Conservation (phyloP, 306 rosid genomes). For the Pyrus pyrifolia region DNA sequence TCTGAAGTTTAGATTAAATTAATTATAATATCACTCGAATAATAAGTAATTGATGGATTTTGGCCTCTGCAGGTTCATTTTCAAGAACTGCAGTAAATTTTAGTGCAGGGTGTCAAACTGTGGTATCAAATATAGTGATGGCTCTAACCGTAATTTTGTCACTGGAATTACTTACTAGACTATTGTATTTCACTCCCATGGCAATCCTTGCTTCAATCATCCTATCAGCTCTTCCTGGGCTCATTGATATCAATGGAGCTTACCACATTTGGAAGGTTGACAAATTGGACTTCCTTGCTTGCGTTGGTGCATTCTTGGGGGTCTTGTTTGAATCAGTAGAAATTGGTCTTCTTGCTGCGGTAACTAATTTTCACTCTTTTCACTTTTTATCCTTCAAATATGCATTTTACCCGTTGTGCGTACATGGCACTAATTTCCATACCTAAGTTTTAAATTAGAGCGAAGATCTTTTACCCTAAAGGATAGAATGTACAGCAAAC, state of each 20-base stretch:
- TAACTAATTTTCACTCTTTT: slow-evolving; percentile 10
- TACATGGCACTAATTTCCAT: too few species aligned
- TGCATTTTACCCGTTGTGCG: too few species aligned
- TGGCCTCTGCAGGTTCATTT: slow-evolving; percentile 40
- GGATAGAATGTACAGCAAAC: too few species aligned
- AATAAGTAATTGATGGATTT: neutral
- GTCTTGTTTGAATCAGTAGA: slow-evolving; percentile 80
- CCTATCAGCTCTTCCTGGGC: slow-evolving; percentile 89
- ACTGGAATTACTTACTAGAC: slow-evolving; percentile 55
- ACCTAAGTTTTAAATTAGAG: too few species aligned
- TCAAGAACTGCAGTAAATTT: slow-evolving; percentile 50
- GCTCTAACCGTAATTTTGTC: slow-evolving; percentile 52
- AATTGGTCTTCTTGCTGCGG: slow-evolving; percentile 78
- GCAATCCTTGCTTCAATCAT: slow-evolving; percentile 80
- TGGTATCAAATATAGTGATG: slow-evolving; percentile 52
- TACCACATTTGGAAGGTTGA: slow-evolving; percentile 72
- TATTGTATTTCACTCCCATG: slow-evolving; percentile 71
- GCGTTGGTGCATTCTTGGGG: slow-evolving; percentile 71
- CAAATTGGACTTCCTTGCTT: slow-evolving; percentile 74
- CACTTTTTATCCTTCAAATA: neutral
- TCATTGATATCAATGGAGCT: slow-evolving; percentile 58
- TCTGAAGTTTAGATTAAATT: too few species aligned
- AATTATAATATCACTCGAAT: too few species aligned
- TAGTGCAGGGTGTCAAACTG: slow-evolving; percentile 49
- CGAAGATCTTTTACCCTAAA: too few species aligned